These are phyloP conservation scores for Erythrobasidium hasegawianum DNA, from an alignment of 1,284 basidiomycete species.

Conservation along the genomic window DNA sequence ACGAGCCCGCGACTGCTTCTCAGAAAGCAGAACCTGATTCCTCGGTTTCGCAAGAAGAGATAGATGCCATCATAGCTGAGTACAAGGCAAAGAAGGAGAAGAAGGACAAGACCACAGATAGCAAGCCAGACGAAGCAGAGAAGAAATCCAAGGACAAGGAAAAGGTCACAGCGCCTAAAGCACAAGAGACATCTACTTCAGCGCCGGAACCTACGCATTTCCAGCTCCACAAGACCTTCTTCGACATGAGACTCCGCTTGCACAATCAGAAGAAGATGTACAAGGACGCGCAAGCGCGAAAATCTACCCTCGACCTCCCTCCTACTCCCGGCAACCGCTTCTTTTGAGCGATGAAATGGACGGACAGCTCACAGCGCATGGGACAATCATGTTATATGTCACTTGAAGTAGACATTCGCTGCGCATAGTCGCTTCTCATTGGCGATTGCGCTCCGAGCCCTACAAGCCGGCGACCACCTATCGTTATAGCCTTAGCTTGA, in stretches of 20 bases:
- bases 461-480: no score
- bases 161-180: not conserved
- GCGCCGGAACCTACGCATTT: constrained; percentile 21
- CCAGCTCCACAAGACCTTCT: constrained; percentile 27
- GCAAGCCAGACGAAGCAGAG: not conserved
- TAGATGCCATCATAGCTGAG: constrained; percentile 24
- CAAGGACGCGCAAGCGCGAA: constrained; percentile 15
- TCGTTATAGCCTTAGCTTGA: no score
- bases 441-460: no score
- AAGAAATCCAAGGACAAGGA: not conserved
- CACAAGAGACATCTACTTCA: not conserved
- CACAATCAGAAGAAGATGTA: constrained; percentile 12
- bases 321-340: not conserved
- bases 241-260: constrained; percentile 15
- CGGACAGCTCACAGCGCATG: no score
- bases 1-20: not conserved
- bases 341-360: no score
- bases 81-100: constrained; percentile 36
- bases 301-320: constrained; percentile 12
- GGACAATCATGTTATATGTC: not conserved
- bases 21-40: not conserved
- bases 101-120: constrained; percentile 30
- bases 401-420: no score
- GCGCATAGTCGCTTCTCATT: no score
- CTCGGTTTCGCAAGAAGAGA: constrained; percentile 18